A percentile compares a stretch with the other conserved stretches of the same genome.
These are phyloP conservation scores for Hyaloperonospora arabidopsidis DNA, from an alignment of 352 stramenopile genomes.

Conservation along the genomic window DNA sequence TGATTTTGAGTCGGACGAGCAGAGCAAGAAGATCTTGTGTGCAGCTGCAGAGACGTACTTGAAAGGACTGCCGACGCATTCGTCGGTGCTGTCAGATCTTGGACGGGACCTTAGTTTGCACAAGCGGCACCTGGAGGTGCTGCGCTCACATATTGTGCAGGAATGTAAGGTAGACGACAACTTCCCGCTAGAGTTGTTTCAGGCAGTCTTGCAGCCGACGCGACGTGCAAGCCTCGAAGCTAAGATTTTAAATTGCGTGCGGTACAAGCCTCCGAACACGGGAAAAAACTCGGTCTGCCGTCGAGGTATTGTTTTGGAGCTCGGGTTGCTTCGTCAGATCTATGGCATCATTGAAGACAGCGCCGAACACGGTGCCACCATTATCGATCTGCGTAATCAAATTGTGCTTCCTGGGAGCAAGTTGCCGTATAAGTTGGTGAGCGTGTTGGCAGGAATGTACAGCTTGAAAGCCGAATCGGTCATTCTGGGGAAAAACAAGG, in stretches of 20 bases:
- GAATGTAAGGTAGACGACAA: constrained; percentile 55
- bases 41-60: constrained; percentile 53
- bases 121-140: constrained; percentile 60
- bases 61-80: constrained; percentile 44
- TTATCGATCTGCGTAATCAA: constrained; percentile 64
- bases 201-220: constrained; percentile 58
- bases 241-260: constrained; percentile 77
- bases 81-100: constrained; percentile 62
- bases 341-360: constrained; percentile 67
- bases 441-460: constrained; percentile 59
- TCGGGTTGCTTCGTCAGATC: constrained; percentile 61
- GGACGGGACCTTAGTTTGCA: constrained; percentile 57
- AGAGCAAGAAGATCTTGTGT: constrained; percentile 57
- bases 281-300: constrained; percentile 6
- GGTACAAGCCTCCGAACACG: constrained; percentile 37
- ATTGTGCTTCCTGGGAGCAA: constrained; percentile 68
- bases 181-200: constrained; percentile 62
- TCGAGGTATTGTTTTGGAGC: constrained; percentile 52
- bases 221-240: constrained; percentile 45
- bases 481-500: constrained; percentile 78
- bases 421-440: constrained; percentile 70
- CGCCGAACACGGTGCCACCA: constrained; percentile 52
- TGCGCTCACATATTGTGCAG: constrained; percentile 59
- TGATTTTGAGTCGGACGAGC: constrained; percentile 79
- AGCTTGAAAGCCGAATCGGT: constrained; percentile 63